Evolutionary conservation across 345 rosid genomes (phyloP), one percentile per base, ranked within the genome.

Genomic region (Boechera divaricarpa): DNA sequence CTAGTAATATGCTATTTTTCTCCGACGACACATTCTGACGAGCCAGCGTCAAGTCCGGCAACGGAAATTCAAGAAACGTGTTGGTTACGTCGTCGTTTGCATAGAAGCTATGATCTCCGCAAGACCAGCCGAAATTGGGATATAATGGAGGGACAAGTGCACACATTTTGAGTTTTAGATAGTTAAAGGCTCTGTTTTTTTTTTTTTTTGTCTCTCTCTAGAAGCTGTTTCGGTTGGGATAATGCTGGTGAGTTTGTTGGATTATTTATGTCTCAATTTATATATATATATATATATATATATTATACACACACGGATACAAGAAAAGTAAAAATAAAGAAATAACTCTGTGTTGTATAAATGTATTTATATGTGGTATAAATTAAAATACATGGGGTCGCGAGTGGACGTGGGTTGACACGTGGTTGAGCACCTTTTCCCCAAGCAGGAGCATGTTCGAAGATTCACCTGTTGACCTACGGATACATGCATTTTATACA

Each of bases 111-210:
- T 47, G 51, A 41, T 75, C 78, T 63, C 56, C 72, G 31, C 10
- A 48, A 42, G 77, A 68, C 81, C 81, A 72, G 16, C 69, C 65
- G n/a, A 59, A 67, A 42, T 32, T 32, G 24, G 74, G 51, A 60
- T 59, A 67, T 7, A 58, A 8, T 49, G 77, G 69, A 78, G 81
- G 74, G 63, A 72, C 73, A 59, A 78, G 63, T 61, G 77, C 77
- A 72, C 69, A 72, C 81, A 78, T 72, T 13, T 67, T 73, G 24
- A 8, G 42, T 31, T 51, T 39, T 12, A 63, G 70, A 70, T 1
- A 54, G 60, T 69, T 51, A 29, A 68, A 77, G 33, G 4, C 24
- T 21, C 24, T 21, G 24, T 26, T 54, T 3, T 10, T 33, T 9
- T 13, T 32, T 9, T 21, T 32, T 9, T 39, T 5, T 38, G 2